Evolutionary conservation across 2,329 filamentous ascomycete genomes (phyloP).

Genomic region (Ophiostoma populinum): DNA sequence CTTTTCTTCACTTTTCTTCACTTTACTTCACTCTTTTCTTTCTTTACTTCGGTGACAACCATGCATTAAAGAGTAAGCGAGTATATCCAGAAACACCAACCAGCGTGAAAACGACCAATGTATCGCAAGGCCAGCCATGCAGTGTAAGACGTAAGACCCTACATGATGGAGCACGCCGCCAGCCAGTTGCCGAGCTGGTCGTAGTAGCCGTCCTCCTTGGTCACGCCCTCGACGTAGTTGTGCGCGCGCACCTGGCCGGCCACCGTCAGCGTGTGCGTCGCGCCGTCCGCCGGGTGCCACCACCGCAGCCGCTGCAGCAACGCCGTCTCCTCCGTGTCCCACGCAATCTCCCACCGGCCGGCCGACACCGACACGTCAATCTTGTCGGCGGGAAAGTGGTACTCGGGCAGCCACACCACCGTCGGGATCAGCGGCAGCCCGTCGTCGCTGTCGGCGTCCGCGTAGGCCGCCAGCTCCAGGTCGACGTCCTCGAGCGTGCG

Average conservation of each 20-base stretch:
- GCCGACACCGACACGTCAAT: slow-evolving; percentile 60
- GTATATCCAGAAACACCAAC: background rate
- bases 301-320: slow-evolving; percentile 64
- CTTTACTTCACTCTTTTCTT: too few relatives aligned
- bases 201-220: slow-evolving; percentile 50
- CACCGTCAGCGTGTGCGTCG: slow-evolving; percentile 59
- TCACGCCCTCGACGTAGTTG: slow-evolving; percentile 38
- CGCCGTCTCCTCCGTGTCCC: slow-evolving; percentile 51
- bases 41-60: too few relatives aligned
- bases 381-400: slow-evolving; percentile 68
- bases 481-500: slow-evolving; percentile 1
- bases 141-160: background rate
- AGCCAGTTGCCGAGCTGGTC: slow-evolving; percentile 43
- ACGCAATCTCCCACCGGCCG: slow-evolving; percentile 78
- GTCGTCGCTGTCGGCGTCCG: background rate
- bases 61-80: too few relatives aligned
- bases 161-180: slow-evolving; percentile 27
- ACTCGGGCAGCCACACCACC: slow-evolving; percentile 72
- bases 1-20: too few relatives aligned
- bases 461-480: background rate
- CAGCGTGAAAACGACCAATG: background rate
- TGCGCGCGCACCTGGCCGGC: slow-evolving; percentile 53
- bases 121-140: too few relatives aligned
- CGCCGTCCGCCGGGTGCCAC: slow-evolving; percentile 84
- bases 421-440: slow-evolving; percentile 35